Evolutionary conservation across 2,329 filamentous ascomycete species (phyloP).

Genomic region (Aspergillus transmontanensis): DNA sequence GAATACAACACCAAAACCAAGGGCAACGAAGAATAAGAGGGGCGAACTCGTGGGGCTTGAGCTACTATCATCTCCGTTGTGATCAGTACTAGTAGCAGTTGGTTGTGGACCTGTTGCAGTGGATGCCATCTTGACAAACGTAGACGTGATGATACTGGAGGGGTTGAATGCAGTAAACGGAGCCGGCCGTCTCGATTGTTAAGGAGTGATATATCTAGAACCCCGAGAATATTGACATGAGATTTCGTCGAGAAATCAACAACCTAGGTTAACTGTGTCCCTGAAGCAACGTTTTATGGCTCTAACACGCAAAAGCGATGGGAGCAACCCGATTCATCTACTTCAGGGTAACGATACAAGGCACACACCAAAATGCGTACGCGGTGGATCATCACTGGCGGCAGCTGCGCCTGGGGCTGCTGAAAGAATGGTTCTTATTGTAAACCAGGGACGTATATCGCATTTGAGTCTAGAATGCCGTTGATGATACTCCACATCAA

Average conservation of each 20-base stretch:
- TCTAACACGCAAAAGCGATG: neutral
- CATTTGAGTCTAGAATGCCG: neutral
- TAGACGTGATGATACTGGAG: neutral
- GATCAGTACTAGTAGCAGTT: slow-evolving; percentile 29
- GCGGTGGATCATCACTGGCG: slow-evolving; percentile 9
- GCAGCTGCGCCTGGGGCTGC: neutral
- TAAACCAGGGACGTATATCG: neutral
- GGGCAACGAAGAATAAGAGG: slow-evolving; percentile 86
- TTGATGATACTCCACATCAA: neutral
- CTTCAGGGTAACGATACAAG: slow-evolving; percentile 1
- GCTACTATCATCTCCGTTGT: slow-evolving; percentile 35
- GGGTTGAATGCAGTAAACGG: neutral
- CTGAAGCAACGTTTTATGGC: neutral
- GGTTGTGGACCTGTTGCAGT: slow-evolving; percentile 30
- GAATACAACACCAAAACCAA: slow-evolving; percentile 97
- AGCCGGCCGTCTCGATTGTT: neutral
- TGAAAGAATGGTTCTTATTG: neutral
- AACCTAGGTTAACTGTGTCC: neutral
- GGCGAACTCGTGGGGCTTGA: slow-evolving; percentile 68
- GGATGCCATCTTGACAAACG: slow-evolving; percentile 28
- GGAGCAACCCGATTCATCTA: neutral
- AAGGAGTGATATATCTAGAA: neutral
- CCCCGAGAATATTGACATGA: neutral
- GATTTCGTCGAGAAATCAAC: neutral
- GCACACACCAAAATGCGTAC: slow-evolving; percentile 5